A percentile compares a stretch with the other conserved stretches of the same genome.
These are phyloP conservation scores for Fusarium incarnatum DNA, from an alignment of 2,329 filamentous ascomycete genomes.

Conservation along the genomic window DNA sequence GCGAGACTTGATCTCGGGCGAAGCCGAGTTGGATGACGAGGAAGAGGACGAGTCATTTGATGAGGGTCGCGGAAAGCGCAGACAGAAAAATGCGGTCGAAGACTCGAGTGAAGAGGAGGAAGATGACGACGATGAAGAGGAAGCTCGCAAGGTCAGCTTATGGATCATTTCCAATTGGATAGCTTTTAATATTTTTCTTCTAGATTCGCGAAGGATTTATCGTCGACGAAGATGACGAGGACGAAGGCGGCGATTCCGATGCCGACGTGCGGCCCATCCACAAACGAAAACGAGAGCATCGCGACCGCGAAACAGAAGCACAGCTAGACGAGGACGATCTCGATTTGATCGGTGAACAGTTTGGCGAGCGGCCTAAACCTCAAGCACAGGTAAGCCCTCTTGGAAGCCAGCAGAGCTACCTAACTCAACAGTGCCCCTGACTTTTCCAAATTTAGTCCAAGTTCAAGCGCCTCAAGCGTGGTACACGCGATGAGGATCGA, in stretches of 20 bases:
- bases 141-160: slow-evolving; percentile 74
- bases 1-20: slow-evolving; percentile 83
- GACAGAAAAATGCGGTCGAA: slow-evolving; percentile 64
- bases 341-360: slow-evolving; percentile 89
- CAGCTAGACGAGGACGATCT: slow-evolving; percentile 96
- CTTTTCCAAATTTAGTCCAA: slow-evolving; percentile 70
- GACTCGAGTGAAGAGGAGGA: slow-evolving; percentile 95
- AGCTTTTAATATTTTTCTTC: slow-evolving; percentile 22
- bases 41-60: slow-evolving; percentile 87
- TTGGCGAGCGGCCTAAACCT: slow-evolving; percentile 71
- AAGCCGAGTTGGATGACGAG: slow-evolving; percentile 87
- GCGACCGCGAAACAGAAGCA: slow-evolving; percentile 85
- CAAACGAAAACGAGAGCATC: slow-evolving; percentile 80
- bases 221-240: slow-evolving; percentile 88
- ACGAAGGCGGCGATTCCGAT: slow-evolving; percentile 70
- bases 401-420: background rate
- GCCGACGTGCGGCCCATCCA: slow-evolving; percentile 64
- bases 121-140: slow-evolving; percentile 91
- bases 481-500: slow-evolving; percentile 78
- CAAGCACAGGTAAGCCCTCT: slow-evolving; percentile 73
- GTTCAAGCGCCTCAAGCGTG: slow-evolving; percentile 96
- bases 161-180: slow-evolving; percentile 1
- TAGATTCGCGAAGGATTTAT: slow-evolving; percentile 96
- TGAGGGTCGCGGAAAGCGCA: slow-evolving; percentile 76
- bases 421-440: slow-evolving; percentile 1